Base-by-base conservation (phyloP, 768 basidiomycete species). In the Strobilomyces echinocephalus region DNA sequence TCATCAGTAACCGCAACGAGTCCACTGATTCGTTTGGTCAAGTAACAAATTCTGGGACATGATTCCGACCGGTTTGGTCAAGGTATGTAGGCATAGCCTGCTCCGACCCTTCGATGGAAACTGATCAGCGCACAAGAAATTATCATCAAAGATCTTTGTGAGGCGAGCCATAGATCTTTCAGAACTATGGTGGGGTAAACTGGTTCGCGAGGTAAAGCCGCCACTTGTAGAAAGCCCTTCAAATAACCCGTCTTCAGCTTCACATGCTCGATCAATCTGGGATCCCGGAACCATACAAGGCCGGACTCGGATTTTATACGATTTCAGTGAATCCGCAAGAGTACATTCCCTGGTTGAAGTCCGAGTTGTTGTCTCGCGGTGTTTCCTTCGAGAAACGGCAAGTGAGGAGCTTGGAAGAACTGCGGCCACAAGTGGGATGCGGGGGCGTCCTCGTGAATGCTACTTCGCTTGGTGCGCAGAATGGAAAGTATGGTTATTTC, bases 381-480 rank as follows among this genome's bases (percentile, higher is more conserved):
- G 78, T 79, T 34, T 65, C 65, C 11, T 76, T 85, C 64, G 63
- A 75, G 41, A 73, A 73, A 50, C 70, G 68, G 34, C 61, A 69
- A 21, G 63, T 84, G 20, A 65, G 60, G 21, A 75, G 74, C 44
- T 57, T 84, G 50, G 76, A 74, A 51, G 77, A 82, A 46, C 74
- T 76, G 9, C 72, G 74, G 36, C 64, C 68, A n/a, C 40, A 75
- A 1, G 70, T 73, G 0, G 72, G 73, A 1, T 50, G 63, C 4
- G 57, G 64, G 15, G 71, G 73, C 34, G 59, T 78, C n/a, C 69
- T 85, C 14, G 67, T 85, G 52, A 85, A 85, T 49, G 81, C 82
- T 6, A 74, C 79, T 0, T 76, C 77, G 10, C 72, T 85, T 8
- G 83, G 82, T 76, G 42, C 53, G 73, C 45, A 40, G 20, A n/a